A percentile compares a stretch with the other conserved stretches of the same genome.
phyloP scores from a whole-genome alignment of 2,329 filamentous ascomycete species.

The Byssochlamys sp. region DNA sequence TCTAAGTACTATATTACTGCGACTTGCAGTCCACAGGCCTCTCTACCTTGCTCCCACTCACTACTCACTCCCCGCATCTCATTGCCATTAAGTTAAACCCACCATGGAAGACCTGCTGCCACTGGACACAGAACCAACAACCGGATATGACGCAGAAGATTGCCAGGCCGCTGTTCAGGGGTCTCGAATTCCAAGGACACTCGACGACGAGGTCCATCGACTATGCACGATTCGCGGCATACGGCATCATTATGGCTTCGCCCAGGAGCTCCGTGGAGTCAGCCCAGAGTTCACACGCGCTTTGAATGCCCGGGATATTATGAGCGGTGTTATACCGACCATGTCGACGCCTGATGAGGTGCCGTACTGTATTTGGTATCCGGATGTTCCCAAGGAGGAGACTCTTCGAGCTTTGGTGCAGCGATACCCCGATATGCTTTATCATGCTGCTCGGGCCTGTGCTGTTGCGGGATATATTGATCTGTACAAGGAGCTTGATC shows the following conservation, averaged over 20 bases:
- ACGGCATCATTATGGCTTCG: not conserved
- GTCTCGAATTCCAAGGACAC: too few species aligned
- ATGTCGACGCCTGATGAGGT: slow-evolving; percentile 1
- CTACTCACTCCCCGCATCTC: too few species aligned
- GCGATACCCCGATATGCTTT: slow-evolving; percentile 19
- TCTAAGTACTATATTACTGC: too few species aligned
- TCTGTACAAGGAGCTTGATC: slow-evolving; percentile 28
- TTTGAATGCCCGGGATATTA: slow-evolving; percentile 7
- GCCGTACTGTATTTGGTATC: slow-evolving; percentile 11
- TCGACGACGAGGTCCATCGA: too few species aligned
- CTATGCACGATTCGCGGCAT: not conserved
- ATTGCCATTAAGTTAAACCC: too few species aligned
- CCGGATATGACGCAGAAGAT: too few species aligned
- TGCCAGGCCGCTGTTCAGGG: too few species aligned
- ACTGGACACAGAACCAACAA: too few species aligned
- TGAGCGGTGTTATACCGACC: slow-evolving; percentile 7
- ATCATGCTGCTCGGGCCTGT: slow-evolving; percentile 33
- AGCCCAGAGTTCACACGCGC: slow-evolving; percentile 6
- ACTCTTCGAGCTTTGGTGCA: slow-evolving; percentile 4
- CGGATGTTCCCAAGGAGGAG: slow-evolving; percentile 3
- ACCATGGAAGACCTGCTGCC: too few species aligned
- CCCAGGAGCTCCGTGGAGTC: not conserved
- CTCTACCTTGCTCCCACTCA: too few species aligned
- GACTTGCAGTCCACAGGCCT: too few species aligned
- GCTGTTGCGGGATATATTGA: slow-evolving; percentile 29